Percentiles rank a stretch among this genome's conserved stretches.
Conservation (phyloP, 768 basidiomycete genomes). For the Lenzites betulinus region DNA sequence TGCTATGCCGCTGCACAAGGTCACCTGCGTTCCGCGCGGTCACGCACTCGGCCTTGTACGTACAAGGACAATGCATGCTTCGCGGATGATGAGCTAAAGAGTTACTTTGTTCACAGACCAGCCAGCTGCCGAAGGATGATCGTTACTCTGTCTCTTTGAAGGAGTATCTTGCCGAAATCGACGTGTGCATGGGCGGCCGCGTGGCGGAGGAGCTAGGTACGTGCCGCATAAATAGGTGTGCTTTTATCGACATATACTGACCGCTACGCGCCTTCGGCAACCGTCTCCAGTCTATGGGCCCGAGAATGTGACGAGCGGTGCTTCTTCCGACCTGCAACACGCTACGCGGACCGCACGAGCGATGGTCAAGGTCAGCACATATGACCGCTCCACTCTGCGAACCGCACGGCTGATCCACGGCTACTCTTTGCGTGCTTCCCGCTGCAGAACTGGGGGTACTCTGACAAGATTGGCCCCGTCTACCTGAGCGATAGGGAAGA, state of each 20-base stretch:
- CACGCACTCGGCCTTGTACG: slow-evolving; percentile 87
- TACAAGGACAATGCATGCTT: slow-evolving; percentile 21
- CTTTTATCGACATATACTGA: slow-evolving; percentile 12
- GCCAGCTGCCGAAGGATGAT: slow-evolving; percentile 77
- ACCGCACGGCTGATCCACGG: not conserved
- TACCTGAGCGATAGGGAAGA: slow-evolving; percentile 75
- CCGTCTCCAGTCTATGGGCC: slow-evolving; percentile 71
- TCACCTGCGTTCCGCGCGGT: slow-evolving; percentile 95
- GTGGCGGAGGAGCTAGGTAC: slow-evolving; percentile 90
- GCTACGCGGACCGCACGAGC: slow-evolving; percentile 79
- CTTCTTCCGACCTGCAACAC: slow-evolving; percentile 80
- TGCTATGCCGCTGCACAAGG: slow-evolving; percentile 96
- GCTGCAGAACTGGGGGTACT: slow-evolving; percentile 74
- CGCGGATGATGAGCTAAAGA: not conserved
- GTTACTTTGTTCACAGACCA: slow-evolving; percentile 47
- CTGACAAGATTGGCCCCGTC: slow-evolving; percentile 78
- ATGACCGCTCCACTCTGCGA: not conserved
- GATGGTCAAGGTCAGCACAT: slow-evolving; percentile 81
- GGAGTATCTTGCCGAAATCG: slow-evolving; percentile 81
- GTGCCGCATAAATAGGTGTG: slow-evolving; percentile 28
- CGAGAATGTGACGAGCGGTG: slow-evolving; percentile 89
- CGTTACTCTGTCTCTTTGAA: slow-evolving; percentile 68
- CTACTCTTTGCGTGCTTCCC: slow-evolving; percentile 4
- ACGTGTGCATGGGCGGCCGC: slow-evolving; percentile 92
- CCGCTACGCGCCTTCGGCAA: slow-evolving; percentile 21